Conservation (phyloP, 148 eudicot species). For the Chenopodium berlandieri region DNA sequence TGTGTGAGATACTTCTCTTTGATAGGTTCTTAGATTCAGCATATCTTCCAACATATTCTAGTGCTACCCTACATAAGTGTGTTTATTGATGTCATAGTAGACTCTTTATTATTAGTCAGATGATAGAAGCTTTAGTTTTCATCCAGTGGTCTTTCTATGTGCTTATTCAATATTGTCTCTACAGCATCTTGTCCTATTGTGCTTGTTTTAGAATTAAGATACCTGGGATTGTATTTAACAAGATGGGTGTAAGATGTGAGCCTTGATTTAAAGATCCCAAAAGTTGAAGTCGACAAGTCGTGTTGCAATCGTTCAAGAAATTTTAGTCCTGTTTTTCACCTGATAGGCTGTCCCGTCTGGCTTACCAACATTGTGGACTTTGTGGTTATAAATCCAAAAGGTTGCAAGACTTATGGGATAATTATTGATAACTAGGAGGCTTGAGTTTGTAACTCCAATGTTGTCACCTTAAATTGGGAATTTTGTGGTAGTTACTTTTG, state of each 20-base stretch:
- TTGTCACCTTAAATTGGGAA: too few relatives aligned
- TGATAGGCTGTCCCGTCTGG: too few relatives aligned
- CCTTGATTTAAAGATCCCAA: too few relatives aligned
- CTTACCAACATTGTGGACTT: too few relatives aligned
- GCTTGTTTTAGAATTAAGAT: background rate
- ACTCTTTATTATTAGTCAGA: background rate
- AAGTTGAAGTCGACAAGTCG: too few relatives aligned
- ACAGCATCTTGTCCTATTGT: background rate
- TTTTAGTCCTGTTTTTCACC: too few relatives aligned
- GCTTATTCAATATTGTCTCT: background rate
- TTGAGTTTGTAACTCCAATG: too few relatives aligned
- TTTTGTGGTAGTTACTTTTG: too few relatives aligned
- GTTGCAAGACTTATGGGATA: too few relatives aligned
- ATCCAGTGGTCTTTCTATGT: background rate
- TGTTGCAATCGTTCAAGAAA: too few relatives aligned
- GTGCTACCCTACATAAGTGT: background rate
- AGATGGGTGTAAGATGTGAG: background rate
- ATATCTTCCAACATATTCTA: background rate
- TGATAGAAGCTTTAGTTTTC: background rate
- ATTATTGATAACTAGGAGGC: too few relatives aligned
- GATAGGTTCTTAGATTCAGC: background rate
- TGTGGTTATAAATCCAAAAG: too few relatives aligned
- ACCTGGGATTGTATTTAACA: background rate
- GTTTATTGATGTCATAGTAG: background rate
- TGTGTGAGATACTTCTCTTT: background rate